Evolutionary conservation across 306 rosid species (phyloP), one percentile per base, ranked within the genome.

Genomic region (Abrus precatorius): DNA sequence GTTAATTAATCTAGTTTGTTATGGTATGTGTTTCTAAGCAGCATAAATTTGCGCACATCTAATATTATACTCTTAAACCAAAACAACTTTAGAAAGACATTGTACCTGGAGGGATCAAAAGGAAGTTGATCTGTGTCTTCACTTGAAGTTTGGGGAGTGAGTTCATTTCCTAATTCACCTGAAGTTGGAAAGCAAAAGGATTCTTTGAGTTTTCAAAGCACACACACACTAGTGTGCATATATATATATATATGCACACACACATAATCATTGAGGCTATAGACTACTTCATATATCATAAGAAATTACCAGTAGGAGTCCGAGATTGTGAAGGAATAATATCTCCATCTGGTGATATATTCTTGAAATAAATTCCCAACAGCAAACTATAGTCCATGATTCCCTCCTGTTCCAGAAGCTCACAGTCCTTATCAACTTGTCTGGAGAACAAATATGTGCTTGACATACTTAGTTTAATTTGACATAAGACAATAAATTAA

Each of bases 311-410:
- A 43, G 30, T 12, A 54, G 88, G 91, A 78, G 87, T 86, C 6
- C 1, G 83, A 57, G 93, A 66, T 81, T 86, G 85, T 2, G 82
- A 76, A 77, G 93, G 89, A 82, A 91, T 80, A 34, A 92, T 52
- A 30, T 90, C 89, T 29, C 97, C 97, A 28, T 89, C 88, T 36
- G 84, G 74, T 11, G 99, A 87, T 72, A 87, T 89, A 56, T 89
- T 89, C 85, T 86, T 86, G 85, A 95, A 95, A 88, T 90, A 93
- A 82, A 95, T 92, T 28, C 99, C 99, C 77, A 95, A 86, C 40
- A 95, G 80, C 49, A 95, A 72, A 77, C 99, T 95, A 71, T 95
- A 95, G 84, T 95, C 99, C 99, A 92, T 95, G 62, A 92, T 90
- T 80, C 97, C 92, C 72, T 95, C 99, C 28, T 90, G 97, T 74